Conservation (phyloP, 2,329 filamentous ascomycete genomes). For the Microdochium trichocladiopsis region DNA sequence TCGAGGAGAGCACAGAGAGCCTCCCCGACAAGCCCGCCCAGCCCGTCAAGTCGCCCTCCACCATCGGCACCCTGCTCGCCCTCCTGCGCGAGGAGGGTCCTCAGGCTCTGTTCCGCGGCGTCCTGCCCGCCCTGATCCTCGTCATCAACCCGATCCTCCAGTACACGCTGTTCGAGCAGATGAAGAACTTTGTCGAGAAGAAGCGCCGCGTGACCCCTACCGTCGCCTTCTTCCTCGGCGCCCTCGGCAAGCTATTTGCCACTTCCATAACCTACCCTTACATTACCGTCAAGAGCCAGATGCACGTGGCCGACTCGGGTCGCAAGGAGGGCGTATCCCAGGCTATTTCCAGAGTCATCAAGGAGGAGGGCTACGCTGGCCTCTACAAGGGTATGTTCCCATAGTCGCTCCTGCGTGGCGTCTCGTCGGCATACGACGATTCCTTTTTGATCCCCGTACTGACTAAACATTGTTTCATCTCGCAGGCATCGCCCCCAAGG, state of each 20-base stretch:
- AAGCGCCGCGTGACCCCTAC: slow-evolving; percentile 67
- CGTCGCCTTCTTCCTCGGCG: slow-evolving; percentile 85
- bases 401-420: background rate
- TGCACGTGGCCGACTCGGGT: slow-evolving; percentile 80
- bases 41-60: slow-evolving; percentile 52
- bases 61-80: slow-evolving; percentile 72
- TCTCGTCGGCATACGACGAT: too few species aligned
- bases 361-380: slow-evolving; percentile 84
- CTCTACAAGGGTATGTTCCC: slow-evolving; percentile 80
- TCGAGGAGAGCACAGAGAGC: background rate
- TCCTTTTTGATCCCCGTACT: too few species aligned
- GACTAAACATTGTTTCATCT: slow-evolving; percentile 7
- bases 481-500: slow-evolving; percentile 86
- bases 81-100: slow-evolving; percentile 81
- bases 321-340: slow-evolving; percentile 74
- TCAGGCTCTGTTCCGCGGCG: slow-evolving; percentile 80
- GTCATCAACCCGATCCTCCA: slow-evolving; percentile 98
- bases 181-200: slow-evolving; percentile 84
- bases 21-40: slow-evolving; percentile 31
- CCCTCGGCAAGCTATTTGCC: slow-evolving; percentile 88
- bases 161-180: slow-evolving; percentile 97
- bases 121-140: slow-evolving; percentile 80
- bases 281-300: slow-evolving; percentile 96
- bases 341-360: slow-evolving; percentile 71
- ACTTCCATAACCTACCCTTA: slow-evolving; percentile 96